Evolutionary conservation across 106 monocot genomes (phyloP).

Genomic region (Acanthochlamys bracteata): DNA sequence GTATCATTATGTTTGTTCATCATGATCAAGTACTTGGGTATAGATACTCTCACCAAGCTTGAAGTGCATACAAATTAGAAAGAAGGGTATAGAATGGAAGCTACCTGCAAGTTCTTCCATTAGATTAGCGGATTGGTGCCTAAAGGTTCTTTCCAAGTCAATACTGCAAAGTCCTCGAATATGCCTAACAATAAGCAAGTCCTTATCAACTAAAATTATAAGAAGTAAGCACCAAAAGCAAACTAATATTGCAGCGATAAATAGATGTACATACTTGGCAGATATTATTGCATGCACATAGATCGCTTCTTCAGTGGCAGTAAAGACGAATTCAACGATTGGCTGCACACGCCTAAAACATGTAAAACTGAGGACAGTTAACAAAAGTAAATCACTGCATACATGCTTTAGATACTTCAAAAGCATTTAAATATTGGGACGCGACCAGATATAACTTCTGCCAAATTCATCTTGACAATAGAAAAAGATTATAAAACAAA

Average conservation of each 20-base stretch:
- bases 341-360: constrained; percentile 59
- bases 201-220: not conserved
- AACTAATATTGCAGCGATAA: not conserved
- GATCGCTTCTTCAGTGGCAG: constrained; percentile 83
- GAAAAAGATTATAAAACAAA: no score
- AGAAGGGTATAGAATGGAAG: not conserved
- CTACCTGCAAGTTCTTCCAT: constrained; percentile 74
- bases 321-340: constrained; percentile 73
- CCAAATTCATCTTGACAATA: no score
- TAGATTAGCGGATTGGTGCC: constrained; percentile 26
- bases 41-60: not conserved
- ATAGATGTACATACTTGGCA: constrained; percentile 54
- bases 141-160: constrained; percentile 69
- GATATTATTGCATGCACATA: constrained; percentile 78
- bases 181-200: constrained; percentile 35
- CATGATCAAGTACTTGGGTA: no score
- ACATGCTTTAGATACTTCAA: no score
- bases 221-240: not conserved
- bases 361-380: no score
- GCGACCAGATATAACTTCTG: no score
- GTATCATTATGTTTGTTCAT: no score
- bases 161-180: constrained; percentile 51
- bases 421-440: no score
- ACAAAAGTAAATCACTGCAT: not conserved
- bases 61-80: not conserved